These are phyloP conservation scores for Tephrocybe sp. DNA, from an alignment of 768 basidiomycete genomes.

Conservation along the genomic window DNA sequence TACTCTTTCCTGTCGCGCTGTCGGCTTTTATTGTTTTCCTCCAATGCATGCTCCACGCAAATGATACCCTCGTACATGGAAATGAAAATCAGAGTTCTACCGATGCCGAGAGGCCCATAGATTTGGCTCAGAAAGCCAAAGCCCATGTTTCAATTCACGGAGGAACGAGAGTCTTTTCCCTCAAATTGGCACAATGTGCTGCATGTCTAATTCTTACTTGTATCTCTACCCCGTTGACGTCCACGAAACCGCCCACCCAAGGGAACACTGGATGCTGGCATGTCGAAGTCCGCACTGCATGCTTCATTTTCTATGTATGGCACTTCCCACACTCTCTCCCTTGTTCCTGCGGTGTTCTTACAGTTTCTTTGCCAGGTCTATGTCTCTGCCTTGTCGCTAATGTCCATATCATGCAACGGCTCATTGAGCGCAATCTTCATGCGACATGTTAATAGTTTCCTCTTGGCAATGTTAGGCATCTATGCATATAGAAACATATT, in stretches of 20 bases:
- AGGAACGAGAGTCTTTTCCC: not conserved
- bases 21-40: not conserved
- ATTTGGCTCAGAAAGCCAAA: too few species aligned
- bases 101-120: too few species aligned
- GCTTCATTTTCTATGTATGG: not conserved
- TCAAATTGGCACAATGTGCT: not conserved
- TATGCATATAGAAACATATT: constrained; percentile 59
- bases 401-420: not conserved
- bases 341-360: not conserved
- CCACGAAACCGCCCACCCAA: not conserved
- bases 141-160: not conserved
- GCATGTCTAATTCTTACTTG: constrained; percentile 1
- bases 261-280: not conserved
- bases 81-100: too few species aligned
- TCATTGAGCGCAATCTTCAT: constrained; percentile 24
- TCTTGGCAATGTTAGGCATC: constrained; percentile 44
- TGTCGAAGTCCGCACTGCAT: not conserved
- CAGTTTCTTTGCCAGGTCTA: not conserved
- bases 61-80: too few species aligned
- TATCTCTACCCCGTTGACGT: not conserved
- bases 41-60: not conserved
- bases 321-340: not conserved
- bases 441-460: constrained; percentile 43
- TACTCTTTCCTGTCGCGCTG: not conserved
- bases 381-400: not conserved